Base-by-base conservation (phyloP, 495 filamentous ascomycete species). In the Umbilicaria muhlenbergii region DNA sequence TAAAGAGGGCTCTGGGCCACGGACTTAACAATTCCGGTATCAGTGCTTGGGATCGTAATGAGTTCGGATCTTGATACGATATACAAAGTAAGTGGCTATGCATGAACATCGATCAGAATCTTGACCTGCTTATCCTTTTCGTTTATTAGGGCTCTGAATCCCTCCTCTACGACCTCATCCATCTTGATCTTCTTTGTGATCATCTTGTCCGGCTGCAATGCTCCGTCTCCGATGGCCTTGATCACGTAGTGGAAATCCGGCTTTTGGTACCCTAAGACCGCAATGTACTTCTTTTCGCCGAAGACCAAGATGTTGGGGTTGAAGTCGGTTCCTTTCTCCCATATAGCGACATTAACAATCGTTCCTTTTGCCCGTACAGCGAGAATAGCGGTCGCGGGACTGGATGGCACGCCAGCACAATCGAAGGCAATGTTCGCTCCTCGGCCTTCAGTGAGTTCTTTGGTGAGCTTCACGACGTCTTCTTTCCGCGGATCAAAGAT, bases 81-180 rank as follows among this genome's bases (percentile, higher is more conserved):
- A 2, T 28, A 28, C 7, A 28, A 28, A 10, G 24, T 28, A 28
- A 28, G 24, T 28, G 24, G 24, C 6, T 28, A 28, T 28, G 24
- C 24, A 28, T 28, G 24, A 43, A 47, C 36, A 36, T 69, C 55
- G 32, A 71, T 68, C 43, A 77, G 48, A 24, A 77, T 67, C 51
- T 77, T 76, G 24, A 75, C 66, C 53, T 76, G 71, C 18, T 65
- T 66, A 41, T 73, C 68, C 44, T 68, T 74, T 31, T 74, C 66
- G 16, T 65, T 57, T 36, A 73, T 65, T 41, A 77, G 59, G 17
- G 65, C 57, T 56, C 66, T 61, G 49, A 76, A 71, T 1, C 71
- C 74, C 41, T 68, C 64, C 46, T 71, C 66, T 36, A 63, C 66
- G 21, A 77, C 66, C 16, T 72, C 62, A 34, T 70, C 62, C 50